phyloP scores from a whole-genome alignment of 805 yeast species.

The Candida fluviatilis region DNA sequence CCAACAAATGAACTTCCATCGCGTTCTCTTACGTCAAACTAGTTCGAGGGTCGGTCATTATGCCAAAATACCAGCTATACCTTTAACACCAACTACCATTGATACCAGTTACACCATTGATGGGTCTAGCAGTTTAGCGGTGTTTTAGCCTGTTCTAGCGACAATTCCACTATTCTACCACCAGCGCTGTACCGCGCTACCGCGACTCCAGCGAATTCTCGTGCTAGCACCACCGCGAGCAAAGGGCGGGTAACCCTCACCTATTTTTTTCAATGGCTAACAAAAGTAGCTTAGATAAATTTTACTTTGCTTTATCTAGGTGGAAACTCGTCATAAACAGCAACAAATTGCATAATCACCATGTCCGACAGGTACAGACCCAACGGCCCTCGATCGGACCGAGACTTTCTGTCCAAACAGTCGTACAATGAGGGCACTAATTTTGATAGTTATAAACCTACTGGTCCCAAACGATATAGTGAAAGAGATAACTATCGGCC shows the following conservation, averaged over 20 bases:
- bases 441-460: slow-evolving; percentile 11
- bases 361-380: slow-evolving; percentile 36
- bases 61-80: too few species aligned
- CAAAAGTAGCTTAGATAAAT: background rate
- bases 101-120: too few species aligned
- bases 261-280: background rate
- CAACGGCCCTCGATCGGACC: slow-evolving; percentile 7
- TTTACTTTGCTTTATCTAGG: background rate
- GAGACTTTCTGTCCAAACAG: slow-evolving; percentile 3
- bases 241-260: slow-evolving; percentile 1
- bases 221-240: too few species aligned
- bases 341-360: background rate
- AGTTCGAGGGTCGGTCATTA: too few species aligned
- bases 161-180: too few species aligned
- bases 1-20: too few species aligned
- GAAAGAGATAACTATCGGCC: slow-evolving; percentile 23
- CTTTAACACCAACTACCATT: too few species aligned
- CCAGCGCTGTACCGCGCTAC: too few species aligned
- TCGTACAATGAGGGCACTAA: background rate
- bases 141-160: too few species aligned
- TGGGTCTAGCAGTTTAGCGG: too few species aligned
- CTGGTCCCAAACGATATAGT: slow-evolving; percentile 17
- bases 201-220: too few species aligned
- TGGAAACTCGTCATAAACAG: background rate
- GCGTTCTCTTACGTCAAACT: too few species aligned